Base-by-base conservation (phyloP, 805 yeast genomes). In the Saccharomyces paradoxus region DNA sequence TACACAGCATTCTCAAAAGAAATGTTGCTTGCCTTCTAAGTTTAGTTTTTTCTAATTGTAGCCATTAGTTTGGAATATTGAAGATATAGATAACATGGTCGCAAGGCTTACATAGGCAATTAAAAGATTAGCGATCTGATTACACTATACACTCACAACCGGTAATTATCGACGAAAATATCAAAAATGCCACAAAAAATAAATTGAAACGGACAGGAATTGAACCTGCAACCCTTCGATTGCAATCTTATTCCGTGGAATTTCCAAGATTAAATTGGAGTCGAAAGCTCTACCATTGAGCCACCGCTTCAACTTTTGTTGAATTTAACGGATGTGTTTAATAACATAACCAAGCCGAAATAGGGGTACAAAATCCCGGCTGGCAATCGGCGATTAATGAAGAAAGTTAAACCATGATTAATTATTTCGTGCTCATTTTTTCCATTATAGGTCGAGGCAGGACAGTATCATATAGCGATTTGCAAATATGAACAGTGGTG, bases 221-320 rank as follows among this genome's bases (percentile, higher is more conserved):
- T 75, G 83, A 79, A 79, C 83, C 81, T 78, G 82, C 83, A 79
- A 77, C 83, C 83, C 76, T 78, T 77, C 76, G 83, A 77, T 77
- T 69, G 59, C 63, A 58, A 53, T 50, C 21, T 22, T 53, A 14
- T 62, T 59, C 62, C 57, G 54, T 57, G 56, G 56, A 54, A 50
- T 31, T 50, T 50, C 70, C 69, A 67, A 63, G 61, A 60, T 65
- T 58, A 63, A 68, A 69, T 75, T 79, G 83, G 83, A 80, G 80
- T 79, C 83, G 79, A 79, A 80, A 78, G 83, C 83, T 80, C 83
- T 80, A 79, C 84, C 83, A 79, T 80, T 80, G 83, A 80, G 83
- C 83, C 83, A 79, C 81, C 78, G 81, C 82, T 79, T 79, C 82
- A 65, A 41, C 48, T 30, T 26, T 44, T 54, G 22, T 24, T 27